A percentile compares a stretch with the other conserved stretches of the same genome.
These are phyloP conservation scores for Leptosphaerulina australis DNA, from an alignment of 2,329 filamentous ascomycete genomes.

Conservation along the genomic window DNA sequence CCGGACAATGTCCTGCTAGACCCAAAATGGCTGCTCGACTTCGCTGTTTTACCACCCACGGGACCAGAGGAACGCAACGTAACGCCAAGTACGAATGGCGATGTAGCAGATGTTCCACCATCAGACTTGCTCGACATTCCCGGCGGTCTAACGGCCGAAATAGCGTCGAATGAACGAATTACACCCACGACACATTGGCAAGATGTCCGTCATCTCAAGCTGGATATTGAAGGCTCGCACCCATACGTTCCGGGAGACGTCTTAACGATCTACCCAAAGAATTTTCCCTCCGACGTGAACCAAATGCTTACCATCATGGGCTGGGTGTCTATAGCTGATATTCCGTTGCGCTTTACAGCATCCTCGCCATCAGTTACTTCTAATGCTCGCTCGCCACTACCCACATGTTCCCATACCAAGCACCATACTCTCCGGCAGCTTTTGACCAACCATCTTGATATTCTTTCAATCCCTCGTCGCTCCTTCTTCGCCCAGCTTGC, in stretches of 20 bases:
- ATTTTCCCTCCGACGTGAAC: constrained; percentile 81
- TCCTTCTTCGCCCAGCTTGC: constrained; percentile 82
- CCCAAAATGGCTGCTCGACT: constrained; percentile 70
- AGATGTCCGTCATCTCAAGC: constrained; percentile 81
- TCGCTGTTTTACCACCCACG: constrained; percentile 41
- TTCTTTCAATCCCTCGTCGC: constrained; percentile 85
- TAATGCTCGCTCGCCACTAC: constrained; percentile 48
- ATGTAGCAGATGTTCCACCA: constrained; percentile 39
- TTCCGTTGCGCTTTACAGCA: constrained; percentile 62
- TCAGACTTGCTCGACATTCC: constrained; percentile 63
- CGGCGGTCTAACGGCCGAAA: constrained; percentile 60
- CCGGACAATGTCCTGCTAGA: constrained; percentile 75
- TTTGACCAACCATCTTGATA: constrained; percentile 82
- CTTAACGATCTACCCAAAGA: constrained; percentile 83
- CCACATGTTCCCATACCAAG: constrained; percentile 47
- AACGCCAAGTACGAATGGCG: constrained; percentile 4
- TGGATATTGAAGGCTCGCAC: constrained; percentile 56
- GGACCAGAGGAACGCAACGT: constrained; percentile 8
- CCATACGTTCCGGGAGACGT: constrained; percentile 76
- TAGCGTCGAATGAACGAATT: constrained; percentile 72
- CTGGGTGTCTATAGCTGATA: constrained; percentile 77
- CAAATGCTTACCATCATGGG: constrained; percentile 77
- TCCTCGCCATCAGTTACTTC: constrained; percentile 38
- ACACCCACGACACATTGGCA: constrained; percentile 86
- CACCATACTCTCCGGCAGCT: constrained; percentile 73